Evolutionary conservation across 106 monocot genomes (phyloP), one percentile per base, ranked within the genome.

Genomic region (Ottelia alismoides): DNA sequence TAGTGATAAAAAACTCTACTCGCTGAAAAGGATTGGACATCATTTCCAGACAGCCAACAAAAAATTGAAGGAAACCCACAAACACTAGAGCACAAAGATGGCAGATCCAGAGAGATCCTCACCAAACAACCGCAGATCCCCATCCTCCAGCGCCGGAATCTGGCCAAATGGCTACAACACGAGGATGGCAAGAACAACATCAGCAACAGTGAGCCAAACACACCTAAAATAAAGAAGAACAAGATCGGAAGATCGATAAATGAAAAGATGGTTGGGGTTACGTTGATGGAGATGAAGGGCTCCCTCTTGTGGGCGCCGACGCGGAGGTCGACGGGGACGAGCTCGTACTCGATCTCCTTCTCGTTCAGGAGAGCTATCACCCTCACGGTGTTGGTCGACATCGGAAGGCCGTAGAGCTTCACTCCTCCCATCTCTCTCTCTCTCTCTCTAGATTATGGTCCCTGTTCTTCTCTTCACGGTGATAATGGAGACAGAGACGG

Each of bases 141-240:
- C 80, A 11, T 80, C 80, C 58, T 71, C 60, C 19, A 80, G 20
- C 17, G 63, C 80, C 0, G 80, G 80, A 28, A 80, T 61, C 66
- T 75, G 75, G 11, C 80, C 80, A 21, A 80, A 80, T 25, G 80
- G 80, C 80, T 80, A 70, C 29, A 55, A 45, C n/a, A n/a, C n/a
- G n/a, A n/a, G n/a, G n/a, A n/a, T n/a, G n/a, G n/a, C n/a, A n/a
- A n/a, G n/a, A n/a, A n/a, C n/a, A n/a, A n/a, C n/a, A n/a, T n/a
- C n/a, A n/a, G n/a, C n/a, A n/a, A n/a, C n/a, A n/a, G n/a, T n/a
- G n/a, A n/a, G n/a, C n/a, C n/a, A n/a, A n/a, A n/a, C n/a, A n/a
- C n/a, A n/a, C n/a, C n/a, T n/a, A n/a, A n/a, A n/a, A n/a, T n/a
- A n/a, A n/a, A n/a, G n/a, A n/a, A n/a, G n/a, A n/a, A n/a, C n/a